A percentile compares a stretch with the other conserved stretches of the same genome.
phyloP scores from a whole-genome alignment of 148 eudicot genomes.

The Rhododendron griersonianum region DNA sequence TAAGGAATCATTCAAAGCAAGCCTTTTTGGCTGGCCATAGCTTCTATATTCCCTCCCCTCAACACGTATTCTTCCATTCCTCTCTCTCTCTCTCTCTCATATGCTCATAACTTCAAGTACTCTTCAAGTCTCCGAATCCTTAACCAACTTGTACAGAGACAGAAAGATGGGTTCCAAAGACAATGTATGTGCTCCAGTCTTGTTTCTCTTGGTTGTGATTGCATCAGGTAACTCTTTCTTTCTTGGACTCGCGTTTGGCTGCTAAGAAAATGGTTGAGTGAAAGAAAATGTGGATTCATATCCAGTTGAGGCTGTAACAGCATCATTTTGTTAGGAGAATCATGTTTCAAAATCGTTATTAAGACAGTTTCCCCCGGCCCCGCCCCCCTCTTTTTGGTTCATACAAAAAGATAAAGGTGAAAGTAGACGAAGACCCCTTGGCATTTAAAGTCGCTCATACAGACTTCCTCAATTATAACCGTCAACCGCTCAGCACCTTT shows the following conservation, averaged over 20 bases:
- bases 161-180: constrained; percentile 14
- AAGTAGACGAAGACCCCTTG: too few species aligned
- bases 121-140: background rate
- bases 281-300: background rate
- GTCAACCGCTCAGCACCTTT: too few species aligned
- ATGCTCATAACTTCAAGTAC: background rate
- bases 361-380: too few species aligned
- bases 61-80: constrained; percentile 28
- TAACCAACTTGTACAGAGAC: background rate
- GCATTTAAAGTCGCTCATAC: too few species aligned
- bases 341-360: too few species aligned
- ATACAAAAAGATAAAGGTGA: too few species aligned
- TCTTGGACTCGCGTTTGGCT: background rate
- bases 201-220: background rate
- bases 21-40: constrained; percentile 12
- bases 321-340: background rate
- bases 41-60: constrained; percentile 20
- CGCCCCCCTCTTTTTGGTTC: too few species aligned
- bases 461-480: too few species aligned
- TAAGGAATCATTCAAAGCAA: constrained; percentile 28
- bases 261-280: background rate
- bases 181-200: background rate
- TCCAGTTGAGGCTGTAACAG: background rate
- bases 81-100: background rate
- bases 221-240: constrained; percentile 13